Evolutionary conservation across 805 yeast genomes (phyloP).

Genomic region (Ogataea neopini): DNA sequence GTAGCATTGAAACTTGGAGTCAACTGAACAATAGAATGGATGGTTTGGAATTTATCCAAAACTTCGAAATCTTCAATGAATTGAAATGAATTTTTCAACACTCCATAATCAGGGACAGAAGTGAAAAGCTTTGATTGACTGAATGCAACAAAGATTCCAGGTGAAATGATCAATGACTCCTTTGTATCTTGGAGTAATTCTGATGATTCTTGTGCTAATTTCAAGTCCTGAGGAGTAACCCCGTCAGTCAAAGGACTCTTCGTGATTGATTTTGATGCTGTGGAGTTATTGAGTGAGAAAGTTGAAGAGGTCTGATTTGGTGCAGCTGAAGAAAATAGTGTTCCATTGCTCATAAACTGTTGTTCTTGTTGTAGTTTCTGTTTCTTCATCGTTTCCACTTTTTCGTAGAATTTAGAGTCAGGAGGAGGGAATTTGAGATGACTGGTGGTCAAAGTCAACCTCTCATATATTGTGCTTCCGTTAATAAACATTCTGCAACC

Average conservation of each 20-base stretch:
- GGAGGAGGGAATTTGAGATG: slow-evolving; percentile 49
- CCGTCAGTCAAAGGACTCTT: slow-evolving; percentile 32
- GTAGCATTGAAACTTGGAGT: slow-evolving; percentile 74
- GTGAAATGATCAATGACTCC: slow-evolving; percentile 66
- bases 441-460: slow-evolving; percentile 38
- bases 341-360: slow-evolving; percentile 20
- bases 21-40: slow-evolving; percentile 73
- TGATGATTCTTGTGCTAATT: slow-evolving; percentile 56
- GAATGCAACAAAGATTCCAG: slow-evolving; percentile 83
- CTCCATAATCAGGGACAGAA: slow-evolving; percentile 83
- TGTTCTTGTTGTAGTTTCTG: slow-evolving; percentile 40
- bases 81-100: slow-evolving; percentile 68
- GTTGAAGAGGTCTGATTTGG: slow-evolving; percentile 3
- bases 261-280: slow-evolving; percentile 24
- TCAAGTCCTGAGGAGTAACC: slow-evolving; percentile 37
- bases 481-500: slow-evolving; percentile 79
- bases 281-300: slow-evolving; percentile 2
- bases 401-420: slow-evolving; percentile 33
- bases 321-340: slow-evolving; percentile 1
- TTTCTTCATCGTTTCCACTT: slow-evolving; percentile 37
- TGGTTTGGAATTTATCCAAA: slow-evolving; percentile 51
- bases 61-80: slow-evolving; percentile 82
- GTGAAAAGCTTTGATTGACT: slow-evolving; percentile 54
- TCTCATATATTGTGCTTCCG: slow-evolving; percentile 43
- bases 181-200: slow-evolving; percentile 57